Evolutionary conservation across 2,329 filamentous ascomycete species (phyloP).

Genomic region (Pestalotiopsis sp.): DNA sequence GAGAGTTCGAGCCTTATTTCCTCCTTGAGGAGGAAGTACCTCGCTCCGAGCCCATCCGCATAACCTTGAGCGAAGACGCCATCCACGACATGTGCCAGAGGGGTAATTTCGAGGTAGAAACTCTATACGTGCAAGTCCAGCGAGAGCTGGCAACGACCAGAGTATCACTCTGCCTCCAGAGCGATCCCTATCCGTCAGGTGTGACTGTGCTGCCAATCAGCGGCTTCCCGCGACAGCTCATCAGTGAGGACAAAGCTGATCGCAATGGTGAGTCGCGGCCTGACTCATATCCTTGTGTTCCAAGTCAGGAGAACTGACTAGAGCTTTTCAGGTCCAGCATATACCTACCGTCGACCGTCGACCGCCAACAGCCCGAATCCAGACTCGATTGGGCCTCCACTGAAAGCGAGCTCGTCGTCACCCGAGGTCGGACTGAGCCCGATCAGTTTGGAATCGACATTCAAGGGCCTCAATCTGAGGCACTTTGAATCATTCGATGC

Average conservation of each 20-base stretch:
- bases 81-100: slow-evolving; percentile 31
- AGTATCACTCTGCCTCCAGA: slow-evolving; percentile 28
- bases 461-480: not conserved
- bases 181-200: slow-evolving; percentile 24
- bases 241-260: slow-evolving; percentile 25
- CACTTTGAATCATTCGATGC: not conserved
- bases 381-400: not conserved
- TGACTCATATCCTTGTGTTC: not conserved
- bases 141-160: slow-evolving; percentile 24
- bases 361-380: not conserved
- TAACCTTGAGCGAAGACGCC: slow-evolving; percentile 24
- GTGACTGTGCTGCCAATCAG: slow-evolving; percentile 28
- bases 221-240: slow-evolving; percentile 29
- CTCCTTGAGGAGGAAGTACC: slow-evolving; percentile 25
- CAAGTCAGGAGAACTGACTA: not conserved
- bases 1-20: slow-evolving; percentile 32
- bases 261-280: not conserved
- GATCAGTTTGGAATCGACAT: not conserved
- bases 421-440: slow-evolving; percentile 4
- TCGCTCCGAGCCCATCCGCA: slow-evolving; percentile 22
- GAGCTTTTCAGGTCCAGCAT: not conserved
- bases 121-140: slow-evolving; percentile 22
- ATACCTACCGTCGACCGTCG: not conserved
- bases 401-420: slow-evolving; percentile 3
- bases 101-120: slow-evolving; percentile 27